Conservation (phyloP, 1,284 basidiomycete species). For the Cryptococcus sp. region DNA sequence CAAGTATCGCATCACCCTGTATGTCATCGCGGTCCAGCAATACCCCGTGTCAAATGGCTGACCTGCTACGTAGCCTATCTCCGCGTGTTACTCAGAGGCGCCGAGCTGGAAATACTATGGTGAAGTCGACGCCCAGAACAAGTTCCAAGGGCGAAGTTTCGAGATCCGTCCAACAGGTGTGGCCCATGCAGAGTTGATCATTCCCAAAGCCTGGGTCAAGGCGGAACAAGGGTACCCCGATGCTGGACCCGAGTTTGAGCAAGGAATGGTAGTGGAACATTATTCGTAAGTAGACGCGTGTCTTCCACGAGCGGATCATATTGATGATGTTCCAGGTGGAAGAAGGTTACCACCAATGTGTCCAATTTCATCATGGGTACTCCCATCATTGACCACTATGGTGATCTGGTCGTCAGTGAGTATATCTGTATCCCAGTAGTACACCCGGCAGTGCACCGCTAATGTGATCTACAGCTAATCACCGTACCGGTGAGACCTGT, state of each 20-base stretch:
- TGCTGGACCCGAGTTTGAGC: constrained; percentile 44
- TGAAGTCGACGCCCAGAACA: constrained; percentile 78
- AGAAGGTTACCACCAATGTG: constrained; percentile 88
- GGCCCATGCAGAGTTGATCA: constrained; percentile 81
- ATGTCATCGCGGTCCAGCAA: constrained; percentile 5
- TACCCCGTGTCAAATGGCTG: constrained; percentile 1
- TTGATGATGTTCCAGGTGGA: constrained; percentile 36
- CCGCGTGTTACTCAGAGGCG: constrained; percentile 93
- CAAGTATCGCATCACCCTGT: constrained; percentile 92
- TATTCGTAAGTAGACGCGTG: constrained; percentile 35
- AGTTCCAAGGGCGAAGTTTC: constrained; percentile 93
- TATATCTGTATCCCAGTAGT: constrained; percentile 3
- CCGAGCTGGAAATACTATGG: constrained; percentile 90
- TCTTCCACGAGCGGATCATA: background rate
- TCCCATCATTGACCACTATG: constrained; percentile 96
- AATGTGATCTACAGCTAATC: constrained; percentile 67
- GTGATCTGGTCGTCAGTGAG: constrained; percentile 80
- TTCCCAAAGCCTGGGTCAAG: constrained; percentile 66
- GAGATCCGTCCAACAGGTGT: constrained; percentile 95
- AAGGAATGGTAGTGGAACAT: constrained; percentile 48
- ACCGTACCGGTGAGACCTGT: constrained; percentile 88
- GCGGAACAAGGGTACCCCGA: constrained; percentile 45
- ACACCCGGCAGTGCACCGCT: background rate
- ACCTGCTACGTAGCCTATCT: constrained; percentile 64
- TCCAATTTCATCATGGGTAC: constrained; percentile 92